These are phyloP conservation scores for Apophysomyces variabilis DNA, from an alignment of 371 early-diverging fungal species.

Conservation along the genomic window DNA sequence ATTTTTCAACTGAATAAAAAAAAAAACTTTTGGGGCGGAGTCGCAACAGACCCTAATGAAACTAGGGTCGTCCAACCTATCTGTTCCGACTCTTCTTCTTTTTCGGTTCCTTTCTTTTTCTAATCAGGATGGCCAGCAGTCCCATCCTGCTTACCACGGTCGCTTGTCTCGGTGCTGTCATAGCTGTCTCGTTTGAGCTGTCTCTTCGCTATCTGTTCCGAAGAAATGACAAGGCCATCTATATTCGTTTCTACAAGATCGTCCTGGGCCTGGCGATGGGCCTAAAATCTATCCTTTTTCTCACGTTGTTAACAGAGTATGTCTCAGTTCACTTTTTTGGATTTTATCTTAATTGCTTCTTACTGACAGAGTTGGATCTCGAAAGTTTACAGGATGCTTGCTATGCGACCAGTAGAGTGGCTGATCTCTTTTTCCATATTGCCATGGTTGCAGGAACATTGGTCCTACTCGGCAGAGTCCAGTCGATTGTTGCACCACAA, in stretches of 20 bases:
- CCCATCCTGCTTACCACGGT: not conserved
- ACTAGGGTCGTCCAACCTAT: not conserved
- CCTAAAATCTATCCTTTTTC: slow-evolving; percentile 16
- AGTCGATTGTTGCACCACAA: slow-evolving; percentile 32
- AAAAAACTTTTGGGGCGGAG: not conserved
- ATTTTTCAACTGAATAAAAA: not conserved
- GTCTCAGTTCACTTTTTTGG: not conserved
- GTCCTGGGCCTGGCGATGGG: slow-evolving; percentile 7
- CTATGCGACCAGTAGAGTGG: slow-evolving; percentile 21
- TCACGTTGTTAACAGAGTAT: slow-evolving; percentile 13
- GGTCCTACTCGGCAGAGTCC: slow-evolving; percentile 37
- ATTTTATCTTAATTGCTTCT: not conserved
- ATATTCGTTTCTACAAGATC: slow-evolving; percentile 17
- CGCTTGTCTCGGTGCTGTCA: slow-evolving; percentile 5
- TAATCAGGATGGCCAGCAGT: not conserved
- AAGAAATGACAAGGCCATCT: slow-evolving; percentile 7
- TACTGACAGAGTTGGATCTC: not conserved
- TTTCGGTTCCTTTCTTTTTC: not conserved
- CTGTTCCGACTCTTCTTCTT: not conserved
- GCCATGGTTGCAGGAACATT: slow-evolving; percentile 40
- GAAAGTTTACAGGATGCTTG: slow-evolving; percentile 19
- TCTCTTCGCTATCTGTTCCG: not conserved
- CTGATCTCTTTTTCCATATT: slow-evolving; percentile 44
- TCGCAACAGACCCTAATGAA: not conserved
- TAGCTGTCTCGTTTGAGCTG: slow-evolving; percentile 10